Percentiles rank a stretch among this genome's conserved stretches.
These are phyloP conservation scores for Didymella keratinophila DNA, from an alignment of 2,329 filamentous ascomycete species.

Conservation along the genomic window DNA sequence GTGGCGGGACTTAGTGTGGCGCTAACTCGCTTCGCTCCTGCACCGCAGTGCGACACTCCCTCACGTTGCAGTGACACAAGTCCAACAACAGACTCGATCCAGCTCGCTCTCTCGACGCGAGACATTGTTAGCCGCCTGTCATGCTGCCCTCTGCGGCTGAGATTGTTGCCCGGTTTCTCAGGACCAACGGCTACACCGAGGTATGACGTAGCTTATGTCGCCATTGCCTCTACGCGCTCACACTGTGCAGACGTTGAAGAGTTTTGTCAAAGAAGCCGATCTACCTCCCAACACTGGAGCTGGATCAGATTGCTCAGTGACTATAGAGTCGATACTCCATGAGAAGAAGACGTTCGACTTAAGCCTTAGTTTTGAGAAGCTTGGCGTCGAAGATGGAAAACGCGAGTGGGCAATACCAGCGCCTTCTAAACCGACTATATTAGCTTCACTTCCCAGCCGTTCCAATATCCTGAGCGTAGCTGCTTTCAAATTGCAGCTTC, in stretches of 20 bases:
- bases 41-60: slow-evolving; percentile 6
- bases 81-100: background rate
- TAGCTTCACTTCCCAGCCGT: slow-evolving; percentile 55
- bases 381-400: slow-evolving; percentile 55
- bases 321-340: slow-evolving; percentile 66
- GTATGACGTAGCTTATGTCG: slow-evolving; percentile 35
- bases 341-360: slow-evolving; percentile 68
- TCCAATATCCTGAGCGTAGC: slow-evolving; percentile 64
- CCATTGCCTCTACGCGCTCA: slow-evolving; percentile 18
- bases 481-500: slow-evolving; percentile 50
- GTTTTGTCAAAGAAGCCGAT: slow-evolving; percentile 65
- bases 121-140: background rate
- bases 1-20: slow-evolving; percentile 12
- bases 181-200: slow-evolving; percentile 52
- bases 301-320: slow-evolving; percentile 56
- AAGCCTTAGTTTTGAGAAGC: slow-evolving; percentile 63
- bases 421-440: slow-evolving; percentile 53
- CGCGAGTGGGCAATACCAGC: slow-evolving; percentile 57
- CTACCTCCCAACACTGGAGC: slow-evolving; percentile 60
- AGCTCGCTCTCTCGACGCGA: background rate
- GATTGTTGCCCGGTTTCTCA: slow-evolving; percentile 54
- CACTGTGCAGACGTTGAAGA: slow-evolving; percentile 60
- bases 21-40: slow-evolving; percentile 15
- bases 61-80: slow-evolving; percentile 8
- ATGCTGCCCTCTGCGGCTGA: slow-evolving; percentile 52